These are phyloP conservation scores for Abrus precatorius DNA, from an alignment of 306 rosid genomes.

Conservation along the genomic window DNA sequence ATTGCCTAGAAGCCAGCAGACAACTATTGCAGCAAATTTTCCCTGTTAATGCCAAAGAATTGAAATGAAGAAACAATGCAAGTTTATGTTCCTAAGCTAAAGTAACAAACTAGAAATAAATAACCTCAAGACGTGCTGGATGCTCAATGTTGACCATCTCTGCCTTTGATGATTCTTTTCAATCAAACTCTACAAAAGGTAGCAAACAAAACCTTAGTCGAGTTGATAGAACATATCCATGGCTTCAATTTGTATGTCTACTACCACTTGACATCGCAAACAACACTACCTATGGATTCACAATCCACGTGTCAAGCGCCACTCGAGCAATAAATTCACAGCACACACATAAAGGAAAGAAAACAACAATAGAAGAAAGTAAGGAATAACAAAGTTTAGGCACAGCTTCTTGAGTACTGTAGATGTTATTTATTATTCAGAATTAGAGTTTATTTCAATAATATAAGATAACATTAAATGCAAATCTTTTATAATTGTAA, in stretches of 20 bases:
- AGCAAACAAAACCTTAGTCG: not conserved
- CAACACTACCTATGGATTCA: not conserved
- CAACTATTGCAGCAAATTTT: constrained; percentile 60
- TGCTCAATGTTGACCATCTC: constrained; percentile 46
- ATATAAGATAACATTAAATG: too few species aligned
- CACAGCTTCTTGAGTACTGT: not conserved
- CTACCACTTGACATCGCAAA: not conserved
- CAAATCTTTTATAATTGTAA: too few species aligned
- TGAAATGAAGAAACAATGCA: constrained; percentile 30
- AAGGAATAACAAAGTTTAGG: not conserved
- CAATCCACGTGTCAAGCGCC: not conserved
- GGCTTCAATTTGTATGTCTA: not conserved
- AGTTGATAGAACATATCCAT: not conserved
- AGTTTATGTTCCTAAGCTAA: not conserved
- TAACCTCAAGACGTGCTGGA: constrained; percentile 67
- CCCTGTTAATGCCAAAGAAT: constrained; percentile 60
- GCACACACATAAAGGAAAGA: not conserved
- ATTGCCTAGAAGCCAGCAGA: constrained; percentile 94
- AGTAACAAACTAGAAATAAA: constrained; percentile 4
- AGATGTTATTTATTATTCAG: too few species aligned
- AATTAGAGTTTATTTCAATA: too few species aligned
- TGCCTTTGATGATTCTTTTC: constrained; percentile 48
- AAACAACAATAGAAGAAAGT: not conserved
- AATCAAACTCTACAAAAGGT: constrained; percentile 43
- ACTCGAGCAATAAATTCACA: not conserved